phyloP scores from a whole-genome alignment of 1,284 basidiomycete species.

The Porogramme epimiltina region DNA sequence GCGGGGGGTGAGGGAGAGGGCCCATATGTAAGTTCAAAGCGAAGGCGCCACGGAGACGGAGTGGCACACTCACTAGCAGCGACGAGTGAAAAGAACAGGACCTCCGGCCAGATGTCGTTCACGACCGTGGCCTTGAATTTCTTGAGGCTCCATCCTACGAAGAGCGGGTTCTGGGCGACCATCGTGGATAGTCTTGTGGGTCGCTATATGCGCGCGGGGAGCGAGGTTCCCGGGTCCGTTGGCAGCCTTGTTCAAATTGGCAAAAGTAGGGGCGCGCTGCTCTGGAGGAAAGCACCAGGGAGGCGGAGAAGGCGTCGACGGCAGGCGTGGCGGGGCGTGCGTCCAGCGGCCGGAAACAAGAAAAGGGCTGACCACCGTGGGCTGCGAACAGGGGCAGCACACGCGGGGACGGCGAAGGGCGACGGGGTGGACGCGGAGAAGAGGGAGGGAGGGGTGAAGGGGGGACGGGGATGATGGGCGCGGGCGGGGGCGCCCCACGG shows the following conservation, averaged over 20 bases:
- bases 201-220: no score
- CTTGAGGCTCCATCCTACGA: constrained; percentile 37
- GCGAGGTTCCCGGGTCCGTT: no score
- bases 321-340: no score
- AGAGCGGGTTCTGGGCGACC: constrained; percentile 33
- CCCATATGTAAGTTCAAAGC: background rate
- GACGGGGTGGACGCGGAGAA: background rate
- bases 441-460: no score
- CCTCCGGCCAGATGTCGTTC: constrained; percentile 66
- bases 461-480: no score
- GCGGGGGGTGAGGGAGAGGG: background rate
- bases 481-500: no score
- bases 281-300: background rate
- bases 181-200: constrained; percentile 12
- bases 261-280: no score
- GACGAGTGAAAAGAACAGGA: constrained; percentile 53
- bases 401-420: background rate
- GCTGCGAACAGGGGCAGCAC: background rate
- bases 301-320: background rate
- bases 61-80: constrained; percentile 48
- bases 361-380: no score
- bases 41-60: background rate
- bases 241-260: no score
- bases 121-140: constrained; percentile 63
- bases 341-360: background rate